Conservation (phyloP, 345 rosid genomes). For the Angophora floribunda region DNA sequence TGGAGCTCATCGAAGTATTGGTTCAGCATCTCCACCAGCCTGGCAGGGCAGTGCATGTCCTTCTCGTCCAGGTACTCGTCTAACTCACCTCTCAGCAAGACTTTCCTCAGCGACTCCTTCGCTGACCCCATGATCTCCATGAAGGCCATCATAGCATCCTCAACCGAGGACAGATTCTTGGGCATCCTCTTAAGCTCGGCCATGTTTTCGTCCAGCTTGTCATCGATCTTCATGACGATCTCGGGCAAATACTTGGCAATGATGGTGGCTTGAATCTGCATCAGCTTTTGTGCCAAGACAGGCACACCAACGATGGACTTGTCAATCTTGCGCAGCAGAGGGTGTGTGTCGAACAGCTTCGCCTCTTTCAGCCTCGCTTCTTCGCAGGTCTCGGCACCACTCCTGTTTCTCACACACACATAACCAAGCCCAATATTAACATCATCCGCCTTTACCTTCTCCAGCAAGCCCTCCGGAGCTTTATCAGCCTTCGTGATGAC, state of each 20-base stretch:
- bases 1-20: not conserved
- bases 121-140: conserved; percentile 24
- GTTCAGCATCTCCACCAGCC: conserved; percentile 14
- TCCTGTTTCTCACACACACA: conserved; percentile 32
- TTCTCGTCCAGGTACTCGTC: conserved; percentile 23
- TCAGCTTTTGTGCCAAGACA: conserved; percentile 18
- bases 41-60: conserved; percentile 13
- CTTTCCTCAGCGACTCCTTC: conserved; percentile 26
- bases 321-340: conserved; percentile 12
- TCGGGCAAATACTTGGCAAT: conserved; percentile 16
- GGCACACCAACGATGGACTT: conserved; percentile 24
- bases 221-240: conserved; percentile 8
- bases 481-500: conserved; percentile 39
- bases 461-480: conserved; percentile 34
- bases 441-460: conserved; percentile 38
- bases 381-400: conserved; percentile 19
- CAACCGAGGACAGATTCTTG: not conserved
- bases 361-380: conserved; percentile 18
- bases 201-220: conserved; percentile 4
- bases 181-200: conserved; percentile 17
- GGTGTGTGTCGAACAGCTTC: conserved; percentile 2
- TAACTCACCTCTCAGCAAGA: conserved; percentile 27
- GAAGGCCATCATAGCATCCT: conserved; percentile 25
- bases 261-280: conserved; percentile 17
- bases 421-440: conserved; percentile 41